Evolutionary conservation across 805 yeast genomes (phyloP).

Genomic region (Priceomyces carsonii): DNA sequence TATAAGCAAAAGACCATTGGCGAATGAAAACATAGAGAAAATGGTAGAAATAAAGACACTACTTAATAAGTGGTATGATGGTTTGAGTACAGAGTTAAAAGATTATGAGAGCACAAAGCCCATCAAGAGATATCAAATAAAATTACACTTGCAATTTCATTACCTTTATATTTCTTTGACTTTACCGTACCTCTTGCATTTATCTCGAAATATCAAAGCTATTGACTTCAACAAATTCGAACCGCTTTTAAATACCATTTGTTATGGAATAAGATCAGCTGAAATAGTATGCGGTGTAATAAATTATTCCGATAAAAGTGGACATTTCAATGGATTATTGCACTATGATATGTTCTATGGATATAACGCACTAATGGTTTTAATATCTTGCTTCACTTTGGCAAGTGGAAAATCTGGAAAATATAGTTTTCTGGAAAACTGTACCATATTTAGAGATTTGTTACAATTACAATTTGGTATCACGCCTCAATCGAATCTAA

Average conservation of each 20-base stretch:
- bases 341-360: slow-evolving; percentile 46
- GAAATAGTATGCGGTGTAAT: slow-evolving; percentile 39
- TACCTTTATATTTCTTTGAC: slow-evolving; percentile 3
- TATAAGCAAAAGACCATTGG: slow-evolving; percentile 1
- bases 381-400: slow-evolving; percentile 43
- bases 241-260: background rate
- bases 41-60: background rate
- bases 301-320: slow-evolving; percentile 32
- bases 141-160: slow-evolving; percentile 6
- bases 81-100: background rate
- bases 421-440: background rate
- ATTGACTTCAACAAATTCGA: background rate
- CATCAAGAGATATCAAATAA: slow-evolving; percentile 1
- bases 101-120: background rate
- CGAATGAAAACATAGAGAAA: slow-evolving; percentile 1
- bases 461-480: background rate
- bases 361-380: slow-evolving; percentile 42
- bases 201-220: background rate
- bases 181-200: slow-evolving; percentile 5
- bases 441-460: background rate
- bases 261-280: slow-evolving; percentile 36
- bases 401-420: slow-evolving; percentile 12
- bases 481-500: background rate
- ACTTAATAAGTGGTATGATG: background rate
- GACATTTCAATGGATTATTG: slow-evolving; percentile 46